Conservation (phyloP, 2,329 filamentous ascomycete species). For the Scleromitrula shiraiana region DNA sequence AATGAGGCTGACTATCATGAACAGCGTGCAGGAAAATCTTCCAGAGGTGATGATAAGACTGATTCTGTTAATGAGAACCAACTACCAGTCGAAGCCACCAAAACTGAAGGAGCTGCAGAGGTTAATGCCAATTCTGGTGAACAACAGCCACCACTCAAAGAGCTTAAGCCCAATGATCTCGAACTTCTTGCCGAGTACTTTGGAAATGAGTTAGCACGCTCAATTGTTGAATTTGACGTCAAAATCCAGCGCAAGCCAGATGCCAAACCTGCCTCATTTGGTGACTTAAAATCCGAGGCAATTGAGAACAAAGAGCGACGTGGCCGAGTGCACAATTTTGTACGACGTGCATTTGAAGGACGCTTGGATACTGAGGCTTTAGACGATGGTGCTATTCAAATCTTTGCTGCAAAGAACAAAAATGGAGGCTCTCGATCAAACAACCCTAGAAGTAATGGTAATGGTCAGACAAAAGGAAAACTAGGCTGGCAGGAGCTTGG, state of each 20-base stretch:
- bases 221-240: slow-evolving; percentile 47
- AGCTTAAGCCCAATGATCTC: slow-evolving; percentile 37
- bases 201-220: slow-evolving; percentile 39
- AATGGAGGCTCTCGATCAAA: slow-evolving; percentile 12
- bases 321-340: slow-evolving; percentile 47
- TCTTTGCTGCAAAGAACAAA: slow-evolving; percentile 38
- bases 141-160: slow-evolving; percentile 17
- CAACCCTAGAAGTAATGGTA: slow-evolving; percentile 12
- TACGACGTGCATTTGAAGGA: slow-evolving; percentile 57
- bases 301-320: slow-evolving; percentile 54
- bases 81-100: neutral
- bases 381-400: slow-evolving; percentile 47
- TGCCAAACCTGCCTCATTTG: slow-evolving; percentile 48
- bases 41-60: neutral
- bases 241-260: slow-evolving; percentile 45
- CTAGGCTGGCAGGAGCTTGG: slow-evolving; percentile 57
- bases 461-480: slow-evolving; percentile 31
- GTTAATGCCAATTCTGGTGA: neutral
- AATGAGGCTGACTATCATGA: neutral
- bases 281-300: slow-evolving; percentile 41
- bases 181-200: slow-evolving; percentile 39
- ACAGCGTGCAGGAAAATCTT: neutral
- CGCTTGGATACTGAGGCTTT: slow-evolving; percentile 56
- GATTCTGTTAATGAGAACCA: slow-evolving; percentile 1
- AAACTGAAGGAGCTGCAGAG: neutral